These are phyloP conservation scores for Polyporus arcularius DNA, from an alignment of 768 basidiomycete species.

Conservation along the genomic window DNA sequence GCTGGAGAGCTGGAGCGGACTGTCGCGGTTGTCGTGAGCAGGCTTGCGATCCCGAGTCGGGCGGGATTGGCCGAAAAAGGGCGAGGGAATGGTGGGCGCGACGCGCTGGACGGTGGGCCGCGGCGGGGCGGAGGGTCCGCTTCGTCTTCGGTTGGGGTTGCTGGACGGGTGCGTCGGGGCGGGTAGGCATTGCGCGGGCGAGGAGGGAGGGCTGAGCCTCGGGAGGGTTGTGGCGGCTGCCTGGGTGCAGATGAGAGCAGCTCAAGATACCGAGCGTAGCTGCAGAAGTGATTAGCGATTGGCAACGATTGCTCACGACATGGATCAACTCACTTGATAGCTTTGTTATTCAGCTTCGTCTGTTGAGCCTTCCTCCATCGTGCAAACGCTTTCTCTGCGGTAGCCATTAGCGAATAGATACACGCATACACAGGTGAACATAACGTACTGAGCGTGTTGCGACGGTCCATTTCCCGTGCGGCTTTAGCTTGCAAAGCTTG, in stretches of 20 bases:
- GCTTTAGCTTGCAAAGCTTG: conserved; percentile 62
- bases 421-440: neutral
- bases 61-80: conserved; percentile 26
- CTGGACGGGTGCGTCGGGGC: conserved; percentile 9
- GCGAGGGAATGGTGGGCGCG: neutral
- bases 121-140: conserved; percentile 2
- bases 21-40: conserved; percentile 34
- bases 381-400: conserved; percentile 52
- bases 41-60: conserved; percentile 39
- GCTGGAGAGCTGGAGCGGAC: conserved; percentile 20
- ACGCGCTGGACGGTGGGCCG: conserved; percentile 10
- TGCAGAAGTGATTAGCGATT: conserved; percentile 32
- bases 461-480: conserved; percentile 63
- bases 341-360: conserved; percentile 73
- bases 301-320: conserved; percentile 7
- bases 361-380: conserved; percentile 71
- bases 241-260: conserved; percentile 60
- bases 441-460: conserved; percentile 57
- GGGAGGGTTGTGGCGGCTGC: conserved; percentile 26
- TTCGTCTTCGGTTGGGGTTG: conserved; percentile 16
- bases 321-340: conserved; percentile 69
- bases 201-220: conserved; percentile 22
- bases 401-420: conserved; percentile 7
- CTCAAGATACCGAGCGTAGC: conserved; percentile 81
- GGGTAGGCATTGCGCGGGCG: conserved; percentile 7